Evolutionary conservation across 768 basidiomycete genomes (phyloP).

Genomic region (Calocera viscosa): DNA sequence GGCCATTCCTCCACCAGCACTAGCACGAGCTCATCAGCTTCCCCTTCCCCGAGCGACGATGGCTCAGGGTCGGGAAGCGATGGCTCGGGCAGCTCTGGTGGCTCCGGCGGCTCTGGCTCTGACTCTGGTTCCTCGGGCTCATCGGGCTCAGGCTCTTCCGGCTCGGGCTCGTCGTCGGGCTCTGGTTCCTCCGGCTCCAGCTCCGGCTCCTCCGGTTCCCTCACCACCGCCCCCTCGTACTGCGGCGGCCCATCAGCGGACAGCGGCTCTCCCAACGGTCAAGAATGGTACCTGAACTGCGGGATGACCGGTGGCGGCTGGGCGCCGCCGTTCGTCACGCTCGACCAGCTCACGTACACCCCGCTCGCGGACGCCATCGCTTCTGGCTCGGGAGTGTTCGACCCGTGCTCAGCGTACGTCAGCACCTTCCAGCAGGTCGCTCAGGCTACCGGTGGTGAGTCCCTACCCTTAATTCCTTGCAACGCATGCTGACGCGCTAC

Average conservation of each 20-base stretch:
- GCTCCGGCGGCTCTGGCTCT: not conserved
- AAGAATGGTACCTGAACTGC: slow-evolving; percentile 6
- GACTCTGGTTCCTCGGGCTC: not conserved
- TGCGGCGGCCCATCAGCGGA: not conserved
- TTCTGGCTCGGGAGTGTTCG: not conserved
- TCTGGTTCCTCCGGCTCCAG: not conserved
- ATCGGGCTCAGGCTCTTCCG: not conserved
- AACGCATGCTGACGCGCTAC: too few relatives aligned
- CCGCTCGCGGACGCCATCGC: not conserved
- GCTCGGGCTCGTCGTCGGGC: not conserved
- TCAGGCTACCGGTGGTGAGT: not conserved
- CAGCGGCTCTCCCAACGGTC: not conserved
- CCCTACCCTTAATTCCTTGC: too few relatives aligned
- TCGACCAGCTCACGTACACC: not conserved
- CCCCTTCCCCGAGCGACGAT: not conserved
- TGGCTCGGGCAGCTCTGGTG: not conserved
- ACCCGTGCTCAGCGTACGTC: not conserved
- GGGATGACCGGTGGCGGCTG: not conserved
- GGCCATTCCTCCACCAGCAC: not conserved
- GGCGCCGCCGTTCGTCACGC: not conserved
- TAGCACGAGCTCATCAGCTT: not conserved
- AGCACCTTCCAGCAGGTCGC: slow-evolving; percentile 2
- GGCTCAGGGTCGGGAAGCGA: not conserved
- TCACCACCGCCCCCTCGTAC: slow-evolving; percentile 1
- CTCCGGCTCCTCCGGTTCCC: not conserved